Evolutionary conservation across 139 green algal species (phyloP).

Genomic region (Micractinium conductrix): DNA sequence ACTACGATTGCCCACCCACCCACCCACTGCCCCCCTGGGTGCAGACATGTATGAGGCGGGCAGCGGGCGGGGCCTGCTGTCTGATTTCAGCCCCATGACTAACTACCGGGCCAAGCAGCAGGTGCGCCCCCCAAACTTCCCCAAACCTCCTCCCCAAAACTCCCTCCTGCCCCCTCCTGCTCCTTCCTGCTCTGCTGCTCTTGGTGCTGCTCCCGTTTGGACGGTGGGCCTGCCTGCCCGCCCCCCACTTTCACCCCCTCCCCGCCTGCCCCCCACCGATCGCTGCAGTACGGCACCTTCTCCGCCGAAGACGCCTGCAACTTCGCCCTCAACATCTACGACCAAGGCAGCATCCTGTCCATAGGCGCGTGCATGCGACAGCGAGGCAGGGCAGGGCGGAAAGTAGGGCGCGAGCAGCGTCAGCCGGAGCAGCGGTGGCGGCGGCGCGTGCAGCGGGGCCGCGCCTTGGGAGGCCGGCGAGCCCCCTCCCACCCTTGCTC

Average conservation of each 20-base stretch:
- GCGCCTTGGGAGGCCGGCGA: no score
- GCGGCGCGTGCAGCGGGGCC: no score
- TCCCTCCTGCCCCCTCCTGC: not conserved
- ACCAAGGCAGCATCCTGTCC: slow-evolving; percentile 63
- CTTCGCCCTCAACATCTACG: slow-evolving; percentile 87
- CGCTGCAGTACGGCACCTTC: slow-evolving; percentile 59
- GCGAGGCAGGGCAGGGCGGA: no score
- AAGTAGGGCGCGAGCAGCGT: no score
- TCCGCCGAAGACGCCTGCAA: slow-evolving; percentile 79
- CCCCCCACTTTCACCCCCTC: no score
- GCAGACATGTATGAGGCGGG: slow-evolving; percentile 42
- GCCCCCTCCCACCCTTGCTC: not conserved
- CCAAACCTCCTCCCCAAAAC: not conserved
- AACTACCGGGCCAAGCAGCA: slow-evolving; percentile 57
- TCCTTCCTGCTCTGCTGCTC: not conserved
- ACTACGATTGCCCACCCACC: no score
- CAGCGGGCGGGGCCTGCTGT: slow-evolving; percentile 53
- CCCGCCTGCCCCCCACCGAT: not conserved
- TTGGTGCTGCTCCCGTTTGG: no score
- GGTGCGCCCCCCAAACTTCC: not conserved
- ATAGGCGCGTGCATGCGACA: slow-evolving; percentile 9
- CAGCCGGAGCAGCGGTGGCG: no score
- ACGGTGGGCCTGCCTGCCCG: no score
- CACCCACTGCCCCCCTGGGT: no score
- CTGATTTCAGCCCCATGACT: slow-evolving; percentile 71